Evolutionary conservation across 768 basidiomycete species (phyloP).

Genomic region (Amyloporia xantha): DNA sequence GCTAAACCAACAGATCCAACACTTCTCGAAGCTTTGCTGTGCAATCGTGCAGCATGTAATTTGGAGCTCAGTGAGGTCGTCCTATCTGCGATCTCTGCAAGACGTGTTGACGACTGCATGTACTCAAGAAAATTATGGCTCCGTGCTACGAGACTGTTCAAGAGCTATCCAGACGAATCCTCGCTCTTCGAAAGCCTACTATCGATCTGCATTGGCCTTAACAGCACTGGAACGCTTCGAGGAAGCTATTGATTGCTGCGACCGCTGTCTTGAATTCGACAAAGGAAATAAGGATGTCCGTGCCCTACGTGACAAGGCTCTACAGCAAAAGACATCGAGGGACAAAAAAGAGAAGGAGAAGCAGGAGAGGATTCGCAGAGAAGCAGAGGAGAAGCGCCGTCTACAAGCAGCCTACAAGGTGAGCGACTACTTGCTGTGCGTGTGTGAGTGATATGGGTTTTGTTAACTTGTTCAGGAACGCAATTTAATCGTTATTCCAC

Average conservation of each 20-base stretch:
- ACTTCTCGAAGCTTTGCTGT: constrained; percentile 62
- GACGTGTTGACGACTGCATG: background rate
- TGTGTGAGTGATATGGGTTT: background rate
- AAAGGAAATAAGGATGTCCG: constrained; percentile 48
- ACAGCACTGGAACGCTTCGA: constrained; percentile 64
- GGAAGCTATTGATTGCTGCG: constrained; percentile 81
- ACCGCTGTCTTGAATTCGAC: constrained; percentile 58
- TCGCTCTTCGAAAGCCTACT: constrained; percentile 75
- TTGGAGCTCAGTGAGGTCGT: constrained; percentile 66
- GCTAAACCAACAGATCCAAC: constrained; percentile 62
- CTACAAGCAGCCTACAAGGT: constrained; percentile 64
- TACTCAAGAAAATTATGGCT: constrained; percentile 74
- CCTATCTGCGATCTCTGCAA: background rate
- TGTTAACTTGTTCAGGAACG: constrained; percentile 47
- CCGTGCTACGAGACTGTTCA: constrained; percentile 81
- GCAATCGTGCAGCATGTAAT: constrained; percentile 92
- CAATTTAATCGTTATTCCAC: constrained; percentile 55
- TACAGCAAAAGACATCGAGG: constrained; percentile 40
- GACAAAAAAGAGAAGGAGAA: constrained; percentile 46
- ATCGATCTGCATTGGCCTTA: constrained; percentile 77
- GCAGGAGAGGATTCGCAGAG: constrained; percentile 41
- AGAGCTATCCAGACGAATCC: constrained; percentile 57
- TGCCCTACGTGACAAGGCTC: constrained; percentile 40
- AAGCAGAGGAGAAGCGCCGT: constrained; percentile 44
- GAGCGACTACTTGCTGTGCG: constrained; percentile 21